Percentiles rank a stretch among this genome's conserved stretches.
Conservation (phyloP, 345 rosid genomes). For the Eucalyptus cloeziana region DNA sequence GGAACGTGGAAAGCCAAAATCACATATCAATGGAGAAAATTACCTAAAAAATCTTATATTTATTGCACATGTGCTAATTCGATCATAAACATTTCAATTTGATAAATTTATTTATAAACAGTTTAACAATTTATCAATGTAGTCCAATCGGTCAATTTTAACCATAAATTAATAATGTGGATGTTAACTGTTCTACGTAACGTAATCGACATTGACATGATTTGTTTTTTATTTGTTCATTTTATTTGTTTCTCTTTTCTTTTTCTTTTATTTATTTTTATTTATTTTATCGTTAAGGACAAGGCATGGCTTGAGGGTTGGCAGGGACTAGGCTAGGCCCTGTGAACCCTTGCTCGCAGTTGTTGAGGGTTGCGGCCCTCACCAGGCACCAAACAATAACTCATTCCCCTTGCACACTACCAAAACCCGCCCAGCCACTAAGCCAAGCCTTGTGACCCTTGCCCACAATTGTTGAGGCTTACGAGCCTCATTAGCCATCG, state of each 20-base stretch:
- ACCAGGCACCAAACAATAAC: accelerated
- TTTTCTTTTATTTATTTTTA: too few species aligned
- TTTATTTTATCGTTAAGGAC: neutral
- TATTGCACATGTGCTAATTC: neutral
- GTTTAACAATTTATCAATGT: neutral
- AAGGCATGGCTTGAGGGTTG: accelerated
- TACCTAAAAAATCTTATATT: neutral
- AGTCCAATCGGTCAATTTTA: neutral
- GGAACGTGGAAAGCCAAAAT: neutral
- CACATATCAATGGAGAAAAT: neutral
- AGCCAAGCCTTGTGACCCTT: neutral
- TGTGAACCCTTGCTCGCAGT: accelerated
- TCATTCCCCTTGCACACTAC: neutral
- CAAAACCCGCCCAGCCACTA: neutral
- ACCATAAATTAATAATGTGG: too few species aligned
- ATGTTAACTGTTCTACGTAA: too few species aligned
- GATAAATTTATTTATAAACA: accelerated
- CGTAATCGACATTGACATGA: too few species aligned
- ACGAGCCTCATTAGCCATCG: accelerated
- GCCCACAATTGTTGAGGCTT: neutral
- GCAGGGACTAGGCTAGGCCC: neutral
- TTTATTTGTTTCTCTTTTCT: neutral
- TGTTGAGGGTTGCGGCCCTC: accelerated
- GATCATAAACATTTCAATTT: neutral
- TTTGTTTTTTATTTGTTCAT: too few species aligned